Evolutionary conservation across 257 asterid genomes (phyloP).

Genomic region (Nyctanthes arbortristis): DNA sequence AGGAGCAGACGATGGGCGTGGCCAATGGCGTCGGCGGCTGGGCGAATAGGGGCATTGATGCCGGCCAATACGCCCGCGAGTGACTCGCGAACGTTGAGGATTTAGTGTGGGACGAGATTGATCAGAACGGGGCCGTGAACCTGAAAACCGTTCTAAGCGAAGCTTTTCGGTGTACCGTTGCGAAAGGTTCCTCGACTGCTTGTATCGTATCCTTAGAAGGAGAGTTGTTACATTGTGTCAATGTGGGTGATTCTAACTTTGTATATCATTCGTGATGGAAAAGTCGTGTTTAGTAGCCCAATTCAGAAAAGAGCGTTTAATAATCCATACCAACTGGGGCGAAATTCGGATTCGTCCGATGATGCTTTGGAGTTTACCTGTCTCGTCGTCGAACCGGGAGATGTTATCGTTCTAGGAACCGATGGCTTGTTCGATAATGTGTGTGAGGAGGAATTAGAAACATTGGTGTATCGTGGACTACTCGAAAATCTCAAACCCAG

Average conservation of each 20-base stretch:
- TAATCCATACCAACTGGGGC: slow-evolving; percentile 35
- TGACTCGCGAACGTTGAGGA: slow-evolving; percentile 16
- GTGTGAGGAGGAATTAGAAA: slow-evolving; percentile 14
- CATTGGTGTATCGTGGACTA: background rate
- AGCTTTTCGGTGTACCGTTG: slow-evolving; percentile 20
- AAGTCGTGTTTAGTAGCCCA: slow-evolving; percentile 14
- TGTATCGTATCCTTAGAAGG: slow-evolving; percentile 20
- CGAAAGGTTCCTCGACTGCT: slow-evolving; percentile 31
- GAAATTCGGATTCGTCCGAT: slow-evolving; percentile 1
- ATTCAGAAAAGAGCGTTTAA: slow-evolving; percentile 17
- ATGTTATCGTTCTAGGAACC: slow-evolving; percentile 25
- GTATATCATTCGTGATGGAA: slow-evolving; percentile 23
- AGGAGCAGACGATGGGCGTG: slow-evolving; percentile 21
- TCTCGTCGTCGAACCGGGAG: slow-evolving; percentile 17
- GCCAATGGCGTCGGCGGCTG: slow-evolving; percentile 39
- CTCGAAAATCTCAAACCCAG: slow-evolving; percentile 4
- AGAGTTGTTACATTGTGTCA: slow-evolving; percentile 3
- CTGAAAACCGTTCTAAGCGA: slow-evolving; percentile 21
- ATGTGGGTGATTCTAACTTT: slow-evolving; percentile 35
- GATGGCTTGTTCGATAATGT: slow-evolving; percentile 37
- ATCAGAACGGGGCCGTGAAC: background rate
- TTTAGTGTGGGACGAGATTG: background rate
- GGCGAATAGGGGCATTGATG: slow-evolving; percentile 16
- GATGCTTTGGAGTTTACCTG: slow-evolving; percentile 21
- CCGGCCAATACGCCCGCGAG: slow-evolving; percentile 28